Base-by-base conservation (phyloP, 2,329 filamentous ascomycete genomes). In the Fusarium decemcellulare region DNA sequence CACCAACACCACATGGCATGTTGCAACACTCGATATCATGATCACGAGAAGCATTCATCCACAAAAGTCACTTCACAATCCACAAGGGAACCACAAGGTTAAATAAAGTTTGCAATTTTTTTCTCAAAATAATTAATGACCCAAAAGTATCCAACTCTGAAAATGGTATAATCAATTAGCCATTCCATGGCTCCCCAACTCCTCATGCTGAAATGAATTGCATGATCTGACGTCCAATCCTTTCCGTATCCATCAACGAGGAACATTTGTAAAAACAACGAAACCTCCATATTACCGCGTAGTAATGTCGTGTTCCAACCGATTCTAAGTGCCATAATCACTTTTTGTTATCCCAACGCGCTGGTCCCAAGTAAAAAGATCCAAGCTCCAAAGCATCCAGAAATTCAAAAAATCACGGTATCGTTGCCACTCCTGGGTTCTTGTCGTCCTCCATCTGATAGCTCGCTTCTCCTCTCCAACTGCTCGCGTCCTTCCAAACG, bases 401-500 rank as follows among this genome's bases (percentile, higher is more conserved):
- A 37, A 53, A 58, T 23, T 23, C 48, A 51, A 43, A 44, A 69
- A 59, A 59, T 69, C 48, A 56, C 59, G 47, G 58, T 67, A 53
- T 64, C 56, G 60, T 43, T 51, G 62, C 64, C 59, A 39, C 57
- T 67, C 65, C 51, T 44, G 23, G 23, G 23, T 23, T 23, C 23
- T 23, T 23, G 23, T 56, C 29, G 18, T 65, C 63, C 63, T 66
- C 61, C 56, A 40, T 68, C 59, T 44, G 40, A 59, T 58, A 62
- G 47, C 59, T 72, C 34, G 59, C 50, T 70, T 68, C 65, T 57
- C 61, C 64, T 70, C 66, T 68, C 68, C 70, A 73, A 74, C 68
- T 70, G 72, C 72, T 72, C 72, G 72, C 71, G 69, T 70, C 71
- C 60, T 68, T 74, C 71, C 71, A 63, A 74, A 73, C 61, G 72